These are phyloP conservation scores for Pelargonium myrrhifolium DNA, from an alignment of 441 rosid species.

Conservation along the genomic window DNA sequence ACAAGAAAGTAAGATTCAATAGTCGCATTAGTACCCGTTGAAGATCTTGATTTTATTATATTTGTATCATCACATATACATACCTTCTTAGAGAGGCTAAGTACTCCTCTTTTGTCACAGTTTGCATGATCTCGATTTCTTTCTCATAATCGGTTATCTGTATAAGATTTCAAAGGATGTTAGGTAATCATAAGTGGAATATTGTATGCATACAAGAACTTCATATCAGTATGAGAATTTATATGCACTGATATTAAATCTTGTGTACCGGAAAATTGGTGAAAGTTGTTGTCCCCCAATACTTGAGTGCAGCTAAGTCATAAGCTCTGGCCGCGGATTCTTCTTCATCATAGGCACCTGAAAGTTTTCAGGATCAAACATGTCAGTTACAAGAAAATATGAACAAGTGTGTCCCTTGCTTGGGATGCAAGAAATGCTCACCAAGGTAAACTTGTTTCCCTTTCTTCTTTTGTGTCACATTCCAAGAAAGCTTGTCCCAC, in stretches of 20 bases:
- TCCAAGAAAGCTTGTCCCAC: conserved; percentile 55
- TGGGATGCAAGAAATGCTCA: conserved; percentile 19
- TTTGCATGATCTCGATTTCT: conserved; percentile 45
- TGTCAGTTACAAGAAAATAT: neutral
- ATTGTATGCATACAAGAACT: neutral
- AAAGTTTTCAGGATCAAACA: neutral
- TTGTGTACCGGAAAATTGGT: conserved; percentile 26
- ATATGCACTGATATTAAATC: neutral
- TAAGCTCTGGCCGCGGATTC: conserved; percentile 42
- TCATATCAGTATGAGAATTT: neutral
- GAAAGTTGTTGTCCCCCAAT: conserved; percentile 17
- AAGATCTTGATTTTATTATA: neutral
- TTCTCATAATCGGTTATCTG: conserved; percentile 49
- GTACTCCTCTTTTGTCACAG: conserved; percentile 45
- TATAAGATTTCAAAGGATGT: neutral
- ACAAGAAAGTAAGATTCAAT: no score
- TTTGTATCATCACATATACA: neutral
- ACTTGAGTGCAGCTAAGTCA: conserved; percentile 9
- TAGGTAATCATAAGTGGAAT: neutral
- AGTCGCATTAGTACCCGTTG: neutral
- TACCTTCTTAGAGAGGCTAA: conserved; percentile 60
- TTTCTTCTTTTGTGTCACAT: conserved; percentile 45
- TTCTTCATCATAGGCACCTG: conserved; percentile 44
- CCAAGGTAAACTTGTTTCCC: conserved; percentile 65
- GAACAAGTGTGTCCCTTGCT: neutral